phyloP scores from a whole-genome alignment of 495 filamentous ascomycete species.

The Penicillium cataractarum region DNA sequence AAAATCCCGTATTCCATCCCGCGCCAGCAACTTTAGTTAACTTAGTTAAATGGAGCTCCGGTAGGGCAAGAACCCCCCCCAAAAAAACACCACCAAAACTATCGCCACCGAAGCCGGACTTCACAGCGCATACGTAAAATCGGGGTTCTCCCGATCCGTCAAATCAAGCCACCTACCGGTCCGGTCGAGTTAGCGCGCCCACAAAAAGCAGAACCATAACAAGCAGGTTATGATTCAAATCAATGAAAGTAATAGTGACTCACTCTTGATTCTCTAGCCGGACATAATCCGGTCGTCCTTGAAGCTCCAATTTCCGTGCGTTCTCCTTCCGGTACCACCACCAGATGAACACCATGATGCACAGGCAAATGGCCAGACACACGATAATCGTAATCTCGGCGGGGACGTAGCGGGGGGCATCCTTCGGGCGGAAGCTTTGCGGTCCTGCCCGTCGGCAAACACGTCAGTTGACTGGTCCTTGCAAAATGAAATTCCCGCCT shows the following conservation, averaged over 20 bases:
- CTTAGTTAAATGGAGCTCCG: background rate
- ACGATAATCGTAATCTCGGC: slow-evolving; percentile 70
- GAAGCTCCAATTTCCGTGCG: slow-evolving; percentile 57
- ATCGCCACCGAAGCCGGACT: background rate
- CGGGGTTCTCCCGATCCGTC: slow-evolving; percentile 54
- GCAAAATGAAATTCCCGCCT: background rate
- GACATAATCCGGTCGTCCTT: slow-evolving; percentile 59
- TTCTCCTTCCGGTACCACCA: slow-evolving; percentile 66
- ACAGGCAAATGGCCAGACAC: slow-evolving; percentile 60
- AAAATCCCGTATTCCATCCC: background rate
- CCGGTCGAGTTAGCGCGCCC: slow-evolving; percentile 12
- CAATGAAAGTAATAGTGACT: slow-evolving; percentile 15
- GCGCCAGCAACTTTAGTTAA: background rate
- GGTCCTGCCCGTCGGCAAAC: slow-evolving; percentile 37
- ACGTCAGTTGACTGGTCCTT: background rate
- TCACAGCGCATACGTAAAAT: slow-evolving; percentile 44
- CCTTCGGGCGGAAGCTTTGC: slow-evolving; percentile 61
- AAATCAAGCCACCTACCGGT: slow-evolving; percentile 53
- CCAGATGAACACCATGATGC: slow-evolving; percentile 63
- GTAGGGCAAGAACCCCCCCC: background rate
- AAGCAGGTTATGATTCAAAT: background rate
- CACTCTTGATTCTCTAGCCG: slow-evolving; percentile 70
- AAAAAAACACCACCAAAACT: too few species aligned
- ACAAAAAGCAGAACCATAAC: background rate
- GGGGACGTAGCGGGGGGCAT: slow-evolving; percentile 65